Evolutionary conservation across 139 green algal species (phyloP), one percentile per base, ranked within the genome.

Genomic region (Asterochloris erici): DNA sequence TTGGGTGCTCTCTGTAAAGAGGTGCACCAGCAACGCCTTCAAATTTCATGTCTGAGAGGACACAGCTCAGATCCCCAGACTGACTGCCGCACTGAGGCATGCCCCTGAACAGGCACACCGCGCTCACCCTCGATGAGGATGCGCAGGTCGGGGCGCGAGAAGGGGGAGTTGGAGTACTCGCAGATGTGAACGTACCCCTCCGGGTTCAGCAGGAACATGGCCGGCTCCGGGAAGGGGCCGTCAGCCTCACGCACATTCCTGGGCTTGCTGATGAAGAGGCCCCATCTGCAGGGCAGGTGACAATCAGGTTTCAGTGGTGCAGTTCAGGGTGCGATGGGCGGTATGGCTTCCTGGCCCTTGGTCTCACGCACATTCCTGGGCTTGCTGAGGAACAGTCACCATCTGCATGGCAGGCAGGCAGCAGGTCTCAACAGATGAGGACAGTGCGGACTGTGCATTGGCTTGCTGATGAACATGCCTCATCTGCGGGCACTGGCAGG

Each of bases 191-290:
- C 63, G 68, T 92, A 73, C 11, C 89, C 89, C 16, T 89, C 89
- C 10, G 87, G 85, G 79, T 92, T 91, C 19, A 92, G 74, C 78
- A 92, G 74, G 81, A 92, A 92, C 83, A 92, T 74, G 6, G 89
- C 89, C 38, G 89, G 89, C 83, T 92, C 89, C 68, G 83, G 83
- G 78, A 86, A 86, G 11, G 83, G 83, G n/a, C 75, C 62, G 71
- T 86, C 83, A 63, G 83, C 77, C 83, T 86, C 83, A 54, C 83
- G 75, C n/a, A 81, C 75, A 73, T 83, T 86, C 21, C 83, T 83
- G 24, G 89, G 89, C 66, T 85, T 28, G 21, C 81, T 88, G 29
- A 92, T 47, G 68, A 92, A 91, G 13, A 90, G 73, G 26, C 88
- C 89, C 88, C 89, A 92, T 23, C 54, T 19, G 27, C 16, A 54